Evolutionary conservation across 2,329 filamentous ascomycete genomes (phyloP).

Genomic region (Penicillium sp.): DNA sequence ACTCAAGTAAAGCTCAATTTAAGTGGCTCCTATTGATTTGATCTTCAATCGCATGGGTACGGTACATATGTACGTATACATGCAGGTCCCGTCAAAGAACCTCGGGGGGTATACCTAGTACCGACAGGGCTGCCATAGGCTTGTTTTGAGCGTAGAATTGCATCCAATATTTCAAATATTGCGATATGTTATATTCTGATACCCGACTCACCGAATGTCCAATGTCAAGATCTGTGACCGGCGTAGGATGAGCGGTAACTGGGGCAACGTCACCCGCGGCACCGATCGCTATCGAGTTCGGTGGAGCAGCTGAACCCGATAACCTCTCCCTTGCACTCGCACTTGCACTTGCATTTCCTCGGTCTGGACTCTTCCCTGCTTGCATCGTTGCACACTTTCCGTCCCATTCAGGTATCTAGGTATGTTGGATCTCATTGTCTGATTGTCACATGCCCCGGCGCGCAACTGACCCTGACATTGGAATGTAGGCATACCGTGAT

Average conservation of each 20-base stretch:
- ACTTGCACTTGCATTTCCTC: neutral
- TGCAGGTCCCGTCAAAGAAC: too few relatives aligned
- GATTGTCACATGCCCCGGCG: neutral
- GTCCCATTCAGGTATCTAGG: neutral
- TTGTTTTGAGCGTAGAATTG: too few relatives aligned
- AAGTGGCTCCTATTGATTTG: too few relatives aligned
- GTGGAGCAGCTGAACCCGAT: conserved; percentile 12
- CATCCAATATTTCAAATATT: too few relatives aligned
- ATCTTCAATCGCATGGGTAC: too few relatives aligned
- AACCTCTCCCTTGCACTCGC: conserved; percentile 7
- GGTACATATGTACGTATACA: too few relatives aligned
- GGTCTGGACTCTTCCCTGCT: neutral
- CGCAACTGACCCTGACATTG: conserved; percentile 12
- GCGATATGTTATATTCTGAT: too few relatives aligned
- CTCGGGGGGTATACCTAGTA: too few relatives aligned
- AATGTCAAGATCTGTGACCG: neutral
- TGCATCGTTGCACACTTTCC: neutral
- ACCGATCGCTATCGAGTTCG: conserved; percentile 5
- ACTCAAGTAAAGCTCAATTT: too few relatives aligned
- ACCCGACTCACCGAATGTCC: too few relatives aligned
- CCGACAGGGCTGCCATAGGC: too few relatives aligned
- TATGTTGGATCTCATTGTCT: neutral
- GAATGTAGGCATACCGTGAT: conserved; percentile 28
- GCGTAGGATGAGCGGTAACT: conserved; percentile 7
- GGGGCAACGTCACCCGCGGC: conserved; percentile 11